These are phyloP conservation scores for Ceriops decandra DNA, from an alignment of 345 rosid genomes.

Conservation along the genomic window DNA sequence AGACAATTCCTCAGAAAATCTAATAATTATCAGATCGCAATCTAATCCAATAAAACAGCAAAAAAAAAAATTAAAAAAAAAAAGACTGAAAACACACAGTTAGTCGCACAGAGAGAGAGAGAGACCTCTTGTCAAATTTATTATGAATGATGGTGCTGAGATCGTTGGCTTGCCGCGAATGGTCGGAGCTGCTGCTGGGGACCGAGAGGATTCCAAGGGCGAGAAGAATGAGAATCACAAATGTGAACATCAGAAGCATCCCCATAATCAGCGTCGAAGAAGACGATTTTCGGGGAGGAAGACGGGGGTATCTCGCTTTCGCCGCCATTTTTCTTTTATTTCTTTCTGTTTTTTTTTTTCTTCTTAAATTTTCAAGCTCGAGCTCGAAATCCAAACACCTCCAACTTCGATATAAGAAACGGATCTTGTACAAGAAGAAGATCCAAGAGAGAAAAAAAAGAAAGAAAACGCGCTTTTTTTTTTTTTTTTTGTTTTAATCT, in stretches of 20 bases:
- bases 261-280: conserved; percentile 50
- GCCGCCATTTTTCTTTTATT: conserved; percentile 38
- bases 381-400: not conserved
- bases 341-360: too few species aligned
- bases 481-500: too few species aligned
- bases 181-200: conserved; percentile 47
- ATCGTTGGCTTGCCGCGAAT: conserved; percentile 59
- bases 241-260: conserved; percentile 52
- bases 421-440: too few species aligned
- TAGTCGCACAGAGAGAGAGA: too few species aligned
- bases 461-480: too few species aligned
- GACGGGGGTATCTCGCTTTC: conserved; percentile 54
- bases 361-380: too few species aligned
- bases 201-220: conserved; percentile 66
- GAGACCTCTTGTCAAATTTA: conserved; percentile 32
- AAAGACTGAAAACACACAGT: not conserved
- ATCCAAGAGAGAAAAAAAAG: too few species aligned
- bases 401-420: too few species aligned
- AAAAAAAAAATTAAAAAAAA: not conserved
- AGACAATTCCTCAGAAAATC: not conserved
- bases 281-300: conserved; percentile 54
- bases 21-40: conserved; percentile 9
- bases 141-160: conserved; percentile 63
- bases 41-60: not conserved
- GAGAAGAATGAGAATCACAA: conserved; percentile 65